phyloP scores from a whole-genome alignment of 2,329 filamentous ascomycete genomes.

The Hypomyces perniciosus region DNA sequence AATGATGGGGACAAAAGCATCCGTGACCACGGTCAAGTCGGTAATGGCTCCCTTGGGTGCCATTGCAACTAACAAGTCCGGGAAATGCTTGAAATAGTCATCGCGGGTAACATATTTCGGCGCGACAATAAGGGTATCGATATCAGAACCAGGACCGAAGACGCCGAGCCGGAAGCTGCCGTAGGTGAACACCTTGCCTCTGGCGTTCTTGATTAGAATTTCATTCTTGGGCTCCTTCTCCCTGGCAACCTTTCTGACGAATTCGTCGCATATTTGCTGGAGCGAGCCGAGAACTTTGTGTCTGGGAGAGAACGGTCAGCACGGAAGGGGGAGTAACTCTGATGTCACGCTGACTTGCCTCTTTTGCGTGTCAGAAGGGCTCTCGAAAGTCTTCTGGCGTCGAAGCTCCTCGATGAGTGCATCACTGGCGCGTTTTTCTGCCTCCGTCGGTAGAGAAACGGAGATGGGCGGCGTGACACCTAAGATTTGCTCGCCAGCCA shows the following conservation, averaged over 20 bases:
- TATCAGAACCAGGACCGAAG: slow-evolving; percentile 92
- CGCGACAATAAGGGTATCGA: slow-evolving; percentile 89
- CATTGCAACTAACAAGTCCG: slow-evolving; percentile 70
- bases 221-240: slow-evolving; percentile 67
- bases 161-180: slow-evolving; percentile 94
- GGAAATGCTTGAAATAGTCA: slow-evolving; percentile 89
- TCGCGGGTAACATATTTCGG: slow-evolving; percentile 83
- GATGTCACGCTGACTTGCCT: slow-evolving; percentile 47
- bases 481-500: slow-evolving; percentile 34
- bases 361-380: slow-evolving; percentile 72
- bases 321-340: not conserved
- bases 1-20: slow-evolving; percentile 94
- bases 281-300: slow-evolving; percentile 68
- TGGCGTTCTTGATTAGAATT: slow-evolving; percentile 72
- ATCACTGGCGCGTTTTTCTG: slow-evolving; percentile 71
- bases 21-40: slow-evolving; percentile 77
- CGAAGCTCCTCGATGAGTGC: slow-evolving; percentile 79
- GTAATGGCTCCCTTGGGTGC: slow-evolving; percentile 73
- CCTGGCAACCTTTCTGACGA: slow-evolving; percentile 74
- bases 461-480: slow-evolving; percentile 86
- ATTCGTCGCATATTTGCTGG: slow-evolving; percentile 75
- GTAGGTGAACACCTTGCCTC: slow-evolving; percentile 91
- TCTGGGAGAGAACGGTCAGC: slow-evolving; percentile 34
- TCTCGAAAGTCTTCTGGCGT: slow-evolving; percentile 87
- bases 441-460: slow-evolving; percentile 64